These are phyloP conservation scores for Schizochytrium sp. DNA, from an alignment of 108 stramenopile genomes.

Conservation along the genomic window DNA sequence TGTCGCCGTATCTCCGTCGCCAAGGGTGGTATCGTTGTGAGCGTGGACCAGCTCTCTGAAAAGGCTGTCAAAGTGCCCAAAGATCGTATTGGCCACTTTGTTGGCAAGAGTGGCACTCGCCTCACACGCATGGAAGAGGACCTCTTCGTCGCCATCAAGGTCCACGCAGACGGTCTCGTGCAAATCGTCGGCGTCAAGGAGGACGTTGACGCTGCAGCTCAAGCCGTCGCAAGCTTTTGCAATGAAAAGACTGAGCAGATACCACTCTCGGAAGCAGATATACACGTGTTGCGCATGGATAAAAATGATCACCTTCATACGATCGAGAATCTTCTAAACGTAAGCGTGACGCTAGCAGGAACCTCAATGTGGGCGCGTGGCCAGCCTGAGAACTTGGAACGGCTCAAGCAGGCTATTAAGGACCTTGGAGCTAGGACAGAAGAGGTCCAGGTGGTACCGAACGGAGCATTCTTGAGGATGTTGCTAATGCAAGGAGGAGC, in stretches of 20 bases:
- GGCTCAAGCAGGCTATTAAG: neutral
- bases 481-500: constrained; percentile 7
- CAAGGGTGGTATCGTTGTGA: constrained; percentile 1
- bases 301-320: constrained; percentile 5
- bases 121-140: neutral
- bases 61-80: neutral
- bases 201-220: neutral
- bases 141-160: constrained; percentile 31
- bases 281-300: constrained; percentile 2
- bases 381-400: neutral
- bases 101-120: neutral
- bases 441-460: constrained; percentile 12
- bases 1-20: neutral
- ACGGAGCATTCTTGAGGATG: neutral
- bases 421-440: neutral
- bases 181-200: constrained; percentile 20
- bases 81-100: constrained; percentile 36
- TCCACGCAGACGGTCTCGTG: neutral
- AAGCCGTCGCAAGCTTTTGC: neutral
- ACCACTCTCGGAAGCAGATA: neutral
- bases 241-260: neutral
- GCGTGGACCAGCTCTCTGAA: neutral
- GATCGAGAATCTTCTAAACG: constrained; percentile 52
- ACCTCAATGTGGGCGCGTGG: neutral
- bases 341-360: neutral